Evolutionary conservation across 805 yeast genomes (phyloP), one percentile per base, ranked within the genome.

Genomic region (Candida namnaoensis): DNA sequence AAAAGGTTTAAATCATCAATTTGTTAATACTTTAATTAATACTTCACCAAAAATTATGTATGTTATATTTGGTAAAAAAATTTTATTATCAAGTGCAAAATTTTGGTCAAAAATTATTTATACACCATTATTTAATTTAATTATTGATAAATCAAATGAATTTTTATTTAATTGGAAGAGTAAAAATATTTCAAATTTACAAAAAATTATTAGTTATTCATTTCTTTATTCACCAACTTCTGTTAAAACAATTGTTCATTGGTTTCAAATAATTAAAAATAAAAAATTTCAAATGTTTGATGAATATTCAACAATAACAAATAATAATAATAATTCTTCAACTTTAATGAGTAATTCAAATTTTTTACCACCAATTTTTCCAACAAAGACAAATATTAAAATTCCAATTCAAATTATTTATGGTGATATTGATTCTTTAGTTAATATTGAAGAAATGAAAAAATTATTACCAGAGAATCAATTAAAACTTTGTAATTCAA

Each of bases 221-320:
- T 97, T 93, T 58, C 67, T 91, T 41, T 91, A 90, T 63, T 85
- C 96, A 2, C 83, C 95, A 23, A 88, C 98, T 0, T 79, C 90
- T 2, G 98, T 90, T 25, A 91, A 90, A 60, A 76, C 85, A 9
- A 88, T 88, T 37, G 97, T 88, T n/a, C 96, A 88, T 61, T 88
- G 96, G 96, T 87, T 88, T 54, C 96, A 88, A 62, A 90, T 91
- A 41, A 85, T 91, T 46, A 71, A 82, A 40, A 71, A 83, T 7
- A 76, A 76, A 37, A 72, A 75, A 38, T 90, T 91, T 60, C 96
- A 90, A 60, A 83, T 93, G 95, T 91, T 79, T 61, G 93, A 85
- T 53, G 95, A 87, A 47, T 57, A 59, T 25, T 19, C 19, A 19
- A 19, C 19, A 19, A 19, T 19, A 19, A 19, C 19, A 19, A 19